Conservation (phyloP, 805 yeast species). For the Yamadazyma scolyti region DNA sequence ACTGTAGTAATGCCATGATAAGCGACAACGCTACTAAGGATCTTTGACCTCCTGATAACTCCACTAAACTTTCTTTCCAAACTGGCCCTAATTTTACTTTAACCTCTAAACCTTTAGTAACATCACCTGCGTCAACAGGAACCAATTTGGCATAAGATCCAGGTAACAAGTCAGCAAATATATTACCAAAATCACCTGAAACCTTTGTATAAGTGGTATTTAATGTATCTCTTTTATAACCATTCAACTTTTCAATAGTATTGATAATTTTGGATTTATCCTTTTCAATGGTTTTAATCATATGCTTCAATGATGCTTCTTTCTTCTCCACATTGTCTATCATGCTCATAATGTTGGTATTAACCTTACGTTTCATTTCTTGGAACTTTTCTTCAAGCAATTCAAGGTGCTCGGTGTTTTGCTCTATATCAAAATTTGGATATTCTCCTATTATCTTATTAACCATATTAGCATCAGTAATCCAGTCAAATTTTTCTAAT, state of each 20-base stretch:
- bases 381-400: constrained; percentile 57
- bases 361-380: constrained; percentile 76
- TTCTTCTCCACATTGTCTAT: constrained; percentile 89
- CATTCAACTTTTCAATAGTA: constrained; percentile 78
- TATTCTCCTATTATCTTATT: constrained; percentile 56
- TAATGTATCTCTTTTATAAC: constrained; percentile 79
- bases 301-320: constrained; percentile 67
- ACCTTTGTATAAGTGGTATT: constrained; percentile 85
- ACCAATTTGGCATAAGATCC: constrained; percentile 87
- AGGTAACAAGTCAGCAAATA: constrained; percentile 84
- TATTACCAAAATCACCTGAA: constrained; percentile 81
- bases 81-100: constrained; percentile 85
- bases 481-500: constrained; percentile 65
- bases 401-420: constrained; percentile 54
- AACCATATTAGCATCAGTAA: constrained; percentile 58
- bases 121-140: constrained; percentile 74
- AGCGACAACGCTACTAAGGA: constrained; percentile 90
- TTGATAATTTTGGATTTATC: constrained; percentile 88
- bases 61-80: constrained; percentile 95
- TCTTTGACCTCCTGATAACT: constrained; percentile 95
- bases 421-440: constrained; percentile 59
- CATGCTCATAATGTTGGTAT: constrained; percentile 83
- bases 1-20: constrained; percentile 87
- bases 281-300: constrained; percentile 83
- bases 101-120: constrained; percentile 87